Conservation (phyloP, 345 rosid species). For the Melaleuca alternifolia region DNA sequence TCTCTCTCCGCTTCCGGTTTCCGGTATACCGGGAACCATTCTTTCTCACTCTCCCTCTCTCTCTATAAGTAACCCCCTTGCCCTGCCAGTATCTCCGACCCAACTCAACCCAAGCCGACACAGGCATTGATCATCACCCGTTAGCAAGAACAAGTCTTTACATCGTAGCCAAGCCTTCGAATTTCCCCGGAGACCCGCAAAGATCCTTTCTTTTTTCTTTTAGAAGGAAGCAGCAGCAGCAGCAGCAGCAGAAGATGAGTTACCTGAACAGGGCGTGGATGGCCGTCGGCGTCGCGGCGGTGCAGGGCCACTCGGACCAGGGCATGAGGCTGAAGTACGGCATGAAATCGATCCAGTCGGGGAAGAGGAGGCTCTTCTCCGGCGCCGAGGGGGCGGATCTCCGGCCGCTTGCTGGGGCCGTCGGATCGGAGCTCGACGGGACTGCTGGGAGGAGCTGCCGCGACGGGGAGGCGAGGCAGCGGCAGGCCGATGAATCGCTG, state of each 20-base stretch:
- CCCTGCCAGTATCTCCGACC: not conserved
- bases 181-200: not conserved
- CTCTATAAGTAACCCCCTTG: not conserved
- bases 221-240: not conserved
- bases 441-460: not conserved
- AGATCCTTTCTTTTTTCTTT: not conserved
- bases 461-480: conserved; percentile 2
- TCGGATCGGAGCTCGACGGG: conserved; percentile 30
- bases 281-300: conserved; percentile 65
- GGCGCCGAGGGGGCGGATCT: conserved; percentile 27
- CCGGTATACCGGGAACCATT: not conserved
- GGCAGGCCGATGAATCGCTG: conserved; percentile 56
- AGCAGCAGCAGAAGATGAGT: conserved; percentile 18
- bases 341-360: conserved; percentile 29
- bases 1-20: not conserved
- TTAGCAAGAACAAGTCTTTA: not conserved
- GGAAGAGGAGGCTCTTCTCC: conserved; percentile 27
- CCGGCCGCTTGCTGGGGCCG: conserved; percentile 36
- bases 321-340: conserved; percentile 39
- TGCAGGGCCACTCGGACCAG: conserved; percentile 58
- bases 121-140: accelerated
- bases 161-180: not conserved
- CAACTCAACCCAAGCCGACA: not conserved
- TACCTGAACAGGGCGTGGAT: conserved; percentile 54
- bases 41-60: not conserved